Base-by-base conservation (phyloP, 345 rosid genomes). In the Eucalyptus grandis region DNA sequence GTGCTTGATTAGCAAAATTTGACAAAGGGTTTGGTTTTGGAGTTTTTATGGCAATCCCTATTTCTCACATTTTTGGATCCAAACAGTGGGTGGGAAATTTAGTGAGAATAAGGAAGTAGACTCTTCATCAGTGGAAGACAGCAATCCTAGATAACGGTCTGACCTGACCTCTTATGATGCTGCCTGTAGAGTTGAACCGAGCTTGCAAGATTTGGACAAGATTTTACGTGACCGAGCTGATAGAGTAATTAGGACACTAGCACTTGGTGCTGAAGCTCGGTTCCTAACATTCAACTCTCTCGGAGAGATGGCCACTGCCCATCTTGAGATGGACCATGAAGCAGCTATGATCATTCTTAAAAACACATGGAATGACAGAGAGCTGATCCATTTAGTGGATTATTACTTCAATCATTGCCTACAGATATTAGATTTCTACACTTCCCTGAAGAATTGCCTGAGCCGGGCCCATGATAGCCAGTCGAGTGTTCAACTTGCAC, bases 311-410 rank as follows among this genome's bases (percentile, higher is more conserved):
- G 96, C 95, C 0, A 94, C 89, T 37, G 92, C 93, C 81, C 94
- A 95, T 56, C 95, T 96, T 81, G 98, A 92, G 22, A 92, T 96
- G 96, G 95, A 97, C 89, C 97, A 95, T 90, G 98, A 95, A 58
- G 96, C 91, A 27, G 97, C 92, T 62, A 92, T 91, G 87, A 92
- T 95, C 86, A 96, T 95, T 82, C 91, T 97, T 16, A 94, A 95
- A 44, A 97, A 96, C 83, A 93, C 93, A 87, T 96, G 97, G 98
- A 93, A 94, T 21, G 95, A 95, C 83, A 88, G 88, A 49, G 97
- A 94, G 14, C 90, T 98, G 93, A 94, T 87, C 49, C 90, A 91
- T 87, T 93, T 96, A 90, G 97, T 97, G 11, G 91, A 95, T 88
- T 91, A 94, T 82, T 97, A 97, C 89, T 95, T 97, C 49, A 94